Percentiles rank a stretch among this genome's conserved stretches.
These are phyloP conservation scores for Diphasiastrum complanatum DNA, from an alignment of 83 land plant genomes.

Conservation along the genomic window DNA sequence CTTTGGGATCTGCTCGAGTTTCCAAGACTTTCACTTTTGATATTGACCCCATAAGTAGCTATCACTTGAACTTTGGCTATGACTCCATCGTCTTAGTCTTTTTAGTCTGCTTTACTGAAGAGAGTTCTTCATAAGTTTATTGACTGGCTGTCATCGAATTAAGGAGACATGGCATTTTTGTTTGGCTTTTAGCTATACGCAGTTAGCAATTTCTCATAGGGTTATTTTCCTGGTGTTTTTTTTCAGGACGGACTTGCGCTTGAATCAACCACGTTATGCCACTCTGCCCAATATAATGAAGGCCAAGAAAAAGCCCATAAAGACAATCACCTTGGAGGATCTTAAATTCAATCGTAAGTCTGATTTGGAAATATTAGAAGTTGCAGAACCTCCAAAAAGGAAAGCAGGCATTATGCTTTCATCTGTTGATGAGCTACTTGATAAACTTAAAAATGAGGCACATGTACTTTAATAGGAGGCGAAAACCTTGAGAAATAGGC, in stretches of 20 bases:
- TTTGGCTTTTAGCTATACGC: neutral
- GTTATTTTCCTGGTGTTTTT: constrained; percentile 3
- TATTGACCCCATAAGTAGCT: too few relatives aligned
- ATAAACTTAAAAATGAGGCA: constrained; percentile 85
- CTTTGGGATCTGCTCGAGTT: too few relatives aligned
- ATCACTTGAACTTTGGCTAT: too few relatives aligned
- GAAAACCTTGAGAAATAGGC: too few relatives aligned
- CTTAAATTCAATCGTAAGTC: constrained; percentile 58
- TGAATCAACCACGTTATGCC: constrained; percentile 92
- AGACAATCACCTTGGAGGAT: constrained; percentile 62
- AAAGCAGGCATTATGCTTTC: constrained; percentile 78
- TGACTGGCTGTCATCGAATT: too few relatives aligned
- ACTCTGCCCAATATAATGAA: constrained; percentile 95
- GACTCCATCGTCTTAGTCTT: too few relatives aligned
- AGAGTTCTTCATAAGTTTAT: too few relatives aligned
- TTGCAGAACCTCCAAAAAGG: constrained; percentile 80
- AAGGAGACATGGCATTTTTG: constrained; percentile 9
- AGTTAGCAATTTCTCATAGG: neutral
- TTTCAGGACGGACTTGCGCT: constrained; percentile 67
- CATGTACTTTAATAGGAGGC: constrained; percentile 59
- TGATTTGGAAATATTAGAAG: constrained; percentile 68
- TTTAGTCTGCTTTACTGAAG: too few relatives aligned
- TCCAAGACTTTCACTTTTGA: too few relatives aligned
- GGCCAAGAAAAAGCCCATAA: constrained; percentile 81
- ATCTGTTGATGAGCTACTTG: constrained; percentile 81